Percentiles rank a stretch among this genome's conserved stretches.
phyloP scores from a whole-genome alignment of 2,329 filamentous ascomycete genomes.

The Nemania sp. region DNA sequence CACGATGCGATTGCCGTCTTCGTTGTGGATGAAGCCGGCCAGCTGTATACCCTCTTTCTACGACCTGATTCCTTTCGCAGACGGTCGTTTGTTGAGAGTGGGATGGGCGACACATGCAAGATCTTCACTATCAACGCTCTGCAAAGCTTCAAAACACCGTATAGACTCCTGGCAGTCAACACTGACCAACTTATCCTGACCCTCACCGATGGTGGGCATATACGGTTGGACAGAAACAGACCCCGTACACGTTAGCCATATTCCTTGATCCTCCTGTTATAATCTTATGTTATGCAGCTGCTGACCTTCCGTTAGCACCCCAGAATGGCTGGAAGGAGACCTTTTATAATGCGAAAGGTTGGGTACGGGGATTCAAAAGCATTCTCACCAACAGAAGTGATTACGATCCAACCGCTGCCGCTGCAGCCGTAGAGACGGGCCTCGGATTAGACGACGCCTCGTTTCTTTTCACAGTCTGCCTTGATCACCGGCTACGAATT shows the following conservation, averaged over 20 bases:
- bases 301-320: constrained; percentile 36
- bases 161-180: constrained; percentile 76
- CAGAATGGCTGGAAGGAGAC: constrained; percentile 67
- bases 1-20: constrained; percentile 61
- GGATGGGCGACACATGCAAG: constrained; percentile 77
- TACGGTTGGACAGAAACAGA: constrained; percentile 67
- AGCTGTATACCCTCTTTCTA: constrained; percentile 84
- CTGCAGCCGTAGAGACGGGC: constrained; percentile 60
- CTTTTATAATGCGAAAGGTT: constrained; percentile 73
- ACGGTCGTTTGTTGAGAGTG: constrained; percentile 68
- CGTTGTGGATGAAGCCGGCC: constrained; percentile 69
- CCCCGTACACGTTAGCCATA: constrained; percentile 49
- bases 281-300: constrained; percentile 1
- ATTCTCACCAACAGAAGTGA: constrained; percentile 65
- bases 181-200: constrained; percentile 77
- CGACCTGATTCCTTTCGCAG: constrained; percentile 80
- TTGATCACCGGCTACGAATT: constrained; percentile 86
- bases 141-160: constrained; percentile 71
- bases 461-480: constrained; percentile 76
- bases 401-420: constrained; percentile 69
- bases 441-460: constrained; percentile 54
- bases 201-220: constrained; percentile 76
- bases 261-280: background rate
- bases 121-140: constrained; percentile 73
- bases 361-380: constrained; percentile 67